A percentile compares a stretch with the other conserved stretches of the same genome.
These are phyloP conservation scores for Smallanthus sonchifolius DNA, from an alignment of 129 eudicot genomes.

Conservation along the genomic window DNA sequence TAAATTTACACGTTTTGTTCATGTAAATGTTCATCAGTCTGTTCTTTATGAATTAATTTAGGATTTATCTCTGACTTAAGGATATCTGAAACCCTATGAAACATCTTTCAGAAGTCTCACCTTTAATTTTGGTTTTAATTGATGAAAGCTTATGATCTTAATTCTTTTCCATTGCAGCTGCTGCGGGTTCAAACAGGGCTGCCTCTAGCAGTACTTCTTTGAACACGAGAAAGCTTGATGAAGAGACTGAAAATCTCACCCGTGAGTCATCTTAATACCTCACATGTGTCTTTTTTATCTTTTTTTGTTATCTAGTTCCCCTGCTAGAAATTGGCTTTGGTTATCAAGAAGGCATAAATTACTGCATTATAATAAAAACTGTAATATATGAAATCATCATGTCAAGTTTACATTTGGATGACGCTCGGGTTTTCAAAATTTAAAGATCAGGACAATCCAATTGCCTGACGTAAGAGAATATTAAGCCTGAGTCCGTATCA, in stretches of 20 bases:
- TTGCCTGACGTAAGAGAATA: neutral
- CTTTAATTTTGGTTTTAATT: neutral
- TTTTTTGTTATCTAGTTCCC: neutral
- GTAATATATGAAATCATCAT: neutral
- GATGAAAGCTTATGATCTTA: neutral
- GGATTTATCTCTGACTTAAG: neutral
- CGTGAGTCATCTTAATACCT: conserved; percentile 46
- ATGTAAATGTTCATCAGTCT: neutral
- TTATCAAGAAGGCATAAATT: neutral
- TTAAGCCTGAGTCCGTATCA: neutral
- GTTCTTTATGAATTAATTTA: neutral
- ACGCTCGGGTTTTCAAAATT: neutral
- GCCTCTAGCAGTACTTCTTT: conserved; percentile 82
- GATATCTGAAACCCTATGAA: neutral
- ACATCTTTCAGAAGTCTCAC: neutral
- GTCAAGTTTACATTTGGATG: neutral
- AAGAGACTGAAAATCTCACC: conserved; percentile 73
- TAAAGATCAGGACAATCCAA: neutral
- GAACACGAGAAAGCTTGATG: conserved; percentile 88
- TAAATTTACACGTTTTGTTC: neutral
- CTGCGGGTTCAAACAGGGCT: conserved; percentile 75
- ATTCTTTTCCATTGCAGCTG: conserved; percentile 37
- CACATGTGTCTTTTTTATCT: neutral
- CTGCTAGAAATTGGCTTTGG: neutral
- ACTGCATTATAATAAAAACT: neutral